Base-by-base conservation (phyloP, 768 basidiomycete species). In the Rhodocollybia butyracea region DNA sequence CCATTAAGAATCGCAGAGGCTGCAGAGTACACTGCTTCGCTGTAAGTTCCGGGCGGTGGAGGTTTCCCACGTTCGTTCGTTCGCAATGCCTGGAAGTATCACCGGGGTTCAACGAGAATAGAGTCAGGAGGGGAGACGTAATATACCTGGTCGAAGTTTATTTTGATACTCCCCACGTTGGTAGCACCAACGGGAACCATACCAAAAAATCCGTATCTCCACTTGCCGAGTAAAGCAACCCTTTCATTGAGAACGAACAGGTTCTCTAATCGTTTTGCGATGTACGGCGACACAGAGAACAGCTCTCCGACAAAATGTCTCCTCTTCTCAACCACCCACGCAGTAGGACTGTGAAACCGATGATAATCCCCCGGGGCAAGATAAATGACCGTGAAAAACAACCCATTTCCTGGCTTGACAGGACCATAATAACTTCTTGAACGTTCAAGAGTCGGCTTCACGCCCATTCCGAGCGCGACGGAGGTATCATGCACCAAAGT, bases 181-280 rank as follows among this genome's bases (percentile, higher is more conserved):
- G 96, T 98, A 2, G 97, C 97, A 2, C 97, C 97, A 27, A 99
- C 96, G 10, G 97, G 97, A 0, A 97, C 85, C 94, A 98, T 98
- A 26, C 88, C 77, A 69, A 97, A 99, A 78, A 98, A 98, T 1
- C 97, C 97, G 63, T 97, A 76, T 65, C 84, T 85, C 97, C 97
- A 98, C 53, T 92, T 75, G 5, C 97, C 97, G 29, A 98, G 83
- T 21, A 99, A 78, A 2, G 95, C 94, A 8, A 98, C 96, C 22
- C 97, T 86, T 73, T 99, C 97, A 66, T 99, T 98, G n/a, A 99
- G 79, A 8, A 99, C 94, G 61, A 99, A 99, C 17, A 98, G 73
- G 66, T 97, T 93, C 66, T 90, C 84, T 8, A 97, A 76, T 10
- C 94, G 85, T 67, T 90, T 90, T 10, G 91, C 95, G 78, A 98